phyloP scores from a whole-genome alignment of 2,329 filamentous ascomycete species.

The Neonectria coccinea region DNA sequence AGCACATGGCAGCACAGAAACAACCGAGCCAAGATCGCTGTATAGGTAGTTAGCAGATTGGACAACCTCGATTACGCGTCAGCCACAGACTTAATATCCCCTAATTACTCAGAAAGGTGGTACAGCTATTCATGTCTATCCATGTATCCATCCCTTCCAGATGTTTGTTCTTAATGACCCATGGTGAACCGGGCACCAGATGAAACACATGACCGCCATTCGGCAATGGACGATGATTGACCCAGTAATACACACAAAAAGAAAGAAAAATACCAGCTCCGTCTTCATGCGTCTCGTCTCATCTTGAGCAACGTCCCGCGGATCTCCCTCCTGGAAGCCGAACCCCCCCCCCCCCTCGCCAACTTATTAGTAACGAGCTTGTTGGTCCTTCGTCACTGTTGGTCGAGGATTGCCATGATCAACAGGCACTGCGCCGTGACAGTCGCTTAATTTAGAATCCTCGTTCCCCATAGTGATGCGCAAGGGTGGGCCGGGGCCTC shows the following conservation, averaged over 20 bases:
- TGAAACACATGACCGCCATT: slow-evolving; percentile 8
- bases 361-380: background rate
- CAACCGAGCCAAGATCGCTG: background rate
- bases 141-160: background rate
- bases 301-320: slow-evolving; percentile 12
- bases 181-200: background rate
- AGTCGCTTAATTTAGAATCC: slow-evolving; percentile 15
- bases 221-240: background rate
- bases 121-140: background rate
- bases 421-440: background rate
- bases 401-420: background rate
- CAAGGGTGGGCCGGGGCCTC: background rate
- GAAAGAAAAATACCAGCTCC: background rate
- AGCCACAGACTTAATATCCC: background rate
- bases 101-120: background rate
- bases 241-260: background rate
- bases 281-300: slow-evolving; percentile 24
- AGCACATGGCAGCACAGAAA: background rate
- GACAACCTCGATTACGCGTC: slow-evolving; percentile 4
- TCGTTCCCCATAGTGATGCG: background rate
- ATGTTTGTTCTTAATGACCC: slow-evolving; percentile 4
- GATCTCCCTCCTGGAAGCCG: background rate
- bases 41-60: background rate
- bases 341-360: background rate
- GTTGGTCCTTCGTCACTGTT: slow-evolving; percentile 1